Evolutionary conservation across 2,329 filamentous ascomycete genomes (phyloP).

Genomic region (Xylaria multiplex): DNA sequence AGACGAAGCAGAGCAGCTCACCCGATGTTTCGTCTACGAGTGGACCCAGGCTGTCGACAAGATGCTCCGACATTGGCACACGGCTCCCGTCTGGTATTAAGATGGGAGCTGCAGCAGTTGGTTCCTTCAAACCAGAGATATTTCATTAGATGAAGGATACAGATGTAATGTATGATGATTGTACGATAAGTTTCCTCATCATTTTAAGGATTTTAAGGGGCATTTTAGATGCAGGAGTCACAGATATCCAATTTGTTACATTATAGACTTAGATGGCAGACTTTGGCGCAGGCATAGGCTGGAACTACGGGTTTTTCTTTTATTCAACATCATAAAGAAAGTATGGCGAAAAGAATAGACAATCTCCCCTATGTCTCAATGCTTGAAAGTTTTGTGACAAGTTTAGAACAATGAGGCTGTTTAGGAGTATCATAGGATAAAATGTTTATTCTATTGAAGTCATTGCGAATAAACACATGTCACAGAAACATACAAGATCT

Average conservation of each 20-base stretch:
- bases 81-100: conserved; percentile 66
- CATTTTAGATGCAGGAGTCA: not conserved
- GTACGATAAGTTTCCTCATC: conserved; percentile 1
- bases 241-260: conserved; percentile 12
- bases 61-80: conserved; percentile 76
- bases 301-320: conserved; percentile 12
- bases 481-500: not conserved
- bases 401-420: not conserved
- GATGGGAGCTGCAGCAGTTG: not conserved
- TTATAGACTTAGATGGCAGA: conserved; percentile 19
- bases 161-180: conserved; percentile 13
- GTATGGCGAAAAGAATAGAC: not conserved
- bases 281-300: not conserved
- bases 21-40: conserved; percentile 71
- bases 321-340: not conserved
- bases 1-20: conserved; percentile 67
- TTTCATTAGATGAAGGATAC: not conserved
- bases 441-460: not conserved
- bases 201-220: not conserved
- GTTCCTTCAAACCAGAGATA: not conserved
- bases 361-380: not conserved
- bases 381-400: not conserved
- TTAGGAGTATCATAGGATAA: not conserved
- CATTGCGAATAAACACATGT: not conserved
- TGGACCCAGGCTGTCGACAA: conserved; percentile 72